Evolutionary conservation across 1,139 yeast species (phyloP), one percentile per base, ranked within the genome.

Genomic region (Saccharomycopsis crataegensis): DNA sequence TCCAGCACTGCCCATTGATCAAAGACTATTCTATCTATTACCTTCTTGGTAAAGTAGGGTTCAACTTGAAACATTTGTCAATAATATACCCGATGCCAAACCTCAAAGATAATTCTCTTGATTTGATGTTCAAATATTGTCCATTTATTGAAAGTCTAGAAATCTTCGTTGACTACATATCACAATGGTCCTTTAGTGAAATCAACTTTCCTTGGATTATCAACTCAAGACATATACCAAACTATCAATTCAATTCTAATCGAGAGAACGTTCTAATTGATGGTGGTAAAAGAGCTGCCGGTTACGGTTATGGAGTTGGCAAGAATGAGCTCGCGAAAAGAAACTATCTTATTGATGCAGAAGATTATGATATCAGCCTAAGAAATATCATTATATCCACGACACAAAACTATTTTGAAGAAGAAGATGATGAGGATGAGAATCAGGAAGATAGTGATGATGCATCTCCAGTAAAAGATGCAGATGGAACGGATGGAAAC

Each of bases 51-150:
- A 77, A 79, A 52, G 75, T 86, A 48, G 98, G 98, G 0, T 72
- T 72, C 16, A 78, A 82, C 57, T 69, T 93, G 53, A 77, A 72
- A 38, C 74, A 79, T 16, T 69, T 93, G 36, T 77, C 82, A 52
- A 82, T 90, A 11, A 82, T 82, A 57, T 93, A 87, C 64, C 98
- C 98, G 1, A 82, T 93, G 91, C 97, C 96, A 0, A 81, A 84
- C 3, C 70, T 93, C 41, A 74, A 77, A 44, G 81, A 78, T 8
- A 78, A 80, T 58, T 82, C 96, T 0, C 71, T 90, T 60, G 97
- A 93, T 66, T 73, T 76, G 48, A 77, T 87, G 1, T 83, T 91
- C 61, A 69, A 77, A 33, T 80, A 80, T 63, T 91, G 98, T 65
- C 95, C 96, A 4, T 78, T 83, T 56, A 70, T 93, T 53, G 61